Evolutionary conservation across 192 early-diverging fungal genomes (phyloP), one percentile per base, ranked within the genome.

Genomic region (Coemansia asiatica): DNA sequence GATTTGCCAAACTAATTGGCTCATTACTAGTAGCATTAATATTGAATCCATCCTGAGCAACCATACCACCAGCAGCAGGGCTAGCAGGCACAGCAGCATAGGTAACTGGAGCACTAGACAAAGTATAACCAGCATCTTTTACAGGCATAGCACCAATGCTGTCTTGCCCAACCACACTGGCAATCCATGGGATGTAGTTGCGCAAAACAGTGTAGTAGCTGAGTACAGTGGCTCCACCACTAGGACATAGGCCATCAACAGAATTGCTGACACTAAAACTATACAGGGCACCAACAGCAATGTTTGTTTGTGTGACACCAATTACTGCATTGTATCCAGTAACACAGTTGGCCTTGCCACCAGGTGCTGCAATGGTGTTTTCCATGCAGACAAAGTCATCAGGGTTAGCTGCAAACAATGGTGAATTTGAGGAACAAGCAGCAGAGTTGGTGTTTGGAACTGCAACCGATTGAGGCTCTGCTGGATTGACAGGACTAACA

Each of bases 171-270:
- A 35, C 19, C 1, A 46, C 31, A 9, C 27, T 29, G 2, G 22
- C 18, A 19, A 61, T 55, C 74, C 74, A 76, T 10, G 64, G 31
- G 0, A 76, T 27, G 27, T 76, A 76, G 64, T 76, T 69, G 46
- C 68, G 64, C 18, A 76, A 21, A 26, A 71, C 25, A 4, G 54
- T 60, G 53, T 76, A 76, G 61, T 76, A 76, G 50, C 48, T 63
- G 36, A 60, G 47, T 9, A 76, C 46, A 2, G 48, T 61, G 1
- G 55, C 40, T 0, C 33, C 19, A 15, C 6, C 19, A 0, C 68
- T 61, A n/a, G n/a, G n/a, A 25, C 74, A 76, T 22, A 67, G 70
- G 3, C 60, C 68, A 16, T 22, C 44, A 31, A 33, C 35, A 2
- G 63, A 54, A 19, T 65, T 56, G 9, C 61, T 63, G 3, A 53